Base-by-base conservation (phyloP, 257 asterid species). In the Nicotiana paniculata region DNA sequence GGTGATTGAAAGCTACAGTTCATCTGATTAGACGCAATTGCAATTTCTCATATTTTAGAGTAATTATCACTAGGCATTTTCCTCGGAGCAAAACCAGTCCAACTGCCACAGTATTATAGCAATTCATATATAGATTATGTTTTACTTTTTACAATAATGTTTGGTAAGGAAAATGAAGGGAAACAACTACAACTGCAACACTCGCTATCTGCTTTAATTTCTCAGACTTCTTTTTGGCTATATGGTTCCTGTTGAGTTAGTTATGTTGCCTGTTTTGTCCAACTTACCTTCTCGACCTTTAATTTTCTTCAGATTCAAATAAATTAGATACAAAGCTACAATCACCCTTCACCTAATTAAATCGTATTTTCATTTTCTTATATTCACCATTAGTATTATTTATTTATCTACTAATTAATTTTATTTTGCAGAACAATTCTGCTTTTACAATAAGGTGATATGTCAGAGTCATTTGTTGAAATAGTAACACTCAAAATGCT, bases 81-180 rank as follows among this genome's bases (percentile, higher is more conserved):
- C 11, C 17, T 70, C n/a, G 0, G 77, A 39, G 57, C 16, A 70
- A 70, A 26, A 69, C 39, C 18, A 69, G 18, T 18, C 57, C 33
- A 69, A 69, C 57, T 69, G 33, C 33, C 57, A 39, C 35, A 70
- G 11, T 70, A n/a, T 37, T 69, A 37, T 18, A 69, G 54, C 46
- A 37, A 46, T 17, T 68, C 7, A 2, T 13, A 16, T 18, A 65
- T 10, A 65, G 16, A 10, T 21, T 10, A 30, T 26, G 16, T 17
- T 77, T 24, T 13, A 32, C n/a, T 74, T 18, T 13, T 28, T 15
- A 13, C 78, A 43, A 21, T 48, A 77, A 80, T 75, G 84, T 77
- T 66, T 61, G 89, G 91, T 89, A 84, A 82, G n/a, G 89, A 90
- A 86, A 90, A 90, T 21, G 91, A 90, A 86, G 81, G 89, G 77